These are phyloP conservation scores for Glarea lozoyensis DNA, from an alignment of 495 filamentous ascomycete species.

Conservation along the genomic window DNA sequence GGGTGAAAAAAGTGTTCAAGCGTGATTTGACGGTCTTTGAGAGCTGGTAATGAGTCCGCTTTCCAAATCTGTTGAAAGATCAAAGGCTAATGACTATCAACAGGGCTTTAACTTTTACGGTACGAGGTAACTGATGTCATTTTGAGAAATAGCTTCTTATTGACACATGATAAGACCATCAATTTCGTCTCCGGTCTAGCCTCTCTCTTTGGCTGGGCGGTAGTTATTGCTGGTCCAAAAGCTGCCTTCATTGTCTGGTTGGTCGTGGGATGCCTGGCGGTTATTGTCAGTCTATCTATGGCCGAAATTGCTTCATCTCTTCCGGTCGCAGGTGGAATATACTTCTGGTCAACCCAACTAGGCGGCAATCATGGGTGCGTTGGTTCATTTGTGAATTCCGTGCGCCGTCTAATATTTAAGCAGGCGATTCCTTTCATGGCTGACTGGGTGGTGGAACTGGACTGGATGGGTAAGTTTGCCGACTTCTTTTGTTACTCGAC, in stretches of 20 bases:
- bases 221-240: slow-evolving; percentile 23
- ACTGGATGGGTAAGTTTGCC: slow-evolving; percentile 18
- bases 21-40: too few relatives aligned
- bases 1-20: too few relatives aligned
- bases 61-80: too few relatives aligned
- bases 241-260: slow-evolving; percentile 22
- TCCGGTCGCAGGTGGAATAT: slow-evolving; percentile 28
- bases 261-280: slow-evolving; percentile 20
- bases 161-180: slow-evolving; percentile 10
- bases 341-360: slow-evolving; percentile 24
- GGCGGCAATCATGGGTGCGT: slow-evolving; percentile 25
- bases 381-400: neutral
- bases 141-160: neutral
- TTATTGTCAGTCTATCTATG: slow-evolving; percentile 21
- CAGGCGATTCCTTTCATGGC: slow-evolving; percentile 26
- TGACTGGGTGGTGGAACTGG: slow-evolving; percentile 27
- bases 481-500: neutral
- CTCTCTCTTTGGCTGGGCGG: slow-evolving; percentile 21
- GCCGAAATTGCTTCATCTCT: slow-evolving; percentile 22
- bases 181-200: slow-evolving; percentile 23
- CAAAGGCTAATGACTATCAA: too few relatives aligned
- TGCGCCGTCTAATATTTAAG: slow-evolving; percentile 1
- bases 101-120: slow-evolving; percentile 18
- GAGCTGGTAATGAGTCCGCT: too few relatives aligned
- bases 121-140: neutral